Evolutionary conservation across 2,329 filamentous ascomycete species (phyloP), one percentile per base, ranked within the genome.

Genomic region (Fusarium sp.): DNA sequence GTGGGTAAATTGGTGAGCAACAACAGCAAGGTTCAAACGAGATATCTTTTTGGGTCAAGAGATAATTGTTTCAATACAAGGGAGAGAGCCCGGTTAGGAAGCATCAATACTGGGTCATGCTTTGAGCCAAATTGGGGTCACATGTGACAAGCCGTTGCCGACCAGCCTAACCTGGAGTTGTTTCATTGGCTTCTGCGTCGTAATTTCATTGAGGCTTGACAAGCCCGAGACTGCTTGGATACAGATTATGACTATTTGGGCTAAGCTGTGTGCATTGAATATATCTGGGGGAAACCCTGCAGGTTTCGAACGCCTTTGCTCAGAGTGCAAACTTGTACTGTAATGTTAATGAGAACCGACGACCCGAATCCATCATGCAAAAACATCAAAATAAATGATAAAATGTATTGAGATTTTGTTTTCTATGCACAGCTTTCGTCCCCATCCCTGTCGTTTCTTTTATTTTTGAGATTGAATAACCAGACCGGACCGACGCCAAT

Each of bases 401-500:
- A 37, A 41, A 45, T 11, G 19, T 39, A 53, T 30, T 41, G 52
- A 56, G 30, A 51, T 53, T 69, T 41, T 66, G 51, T 35, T 62
- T 66, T 70, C 66, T 69, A 63, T 67, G 46, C 56, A 63, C 33
- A 44, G 37, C 46, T 51, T 48, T 39, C 35, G 58, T 52, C 20
- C 27, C 51, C 37, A 37, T 23, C 14, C 39, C 45, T 43, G 19
- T 41, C 63, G 47, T 56, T 44, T 58, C 33, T 69, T 56, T 56
- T 49, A 56, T 62, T 68, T 62, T 32, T 52, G 41, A 39, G 53
- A 58, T 62, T 37, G 54, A 67, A 58, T 55, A 69, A 71, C 52
- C 47, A 68, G 55, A 69, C 68, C 65, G 43, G 33, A 71, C 62
- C 63, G 57, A 73, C 71, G 71, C 70, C 71, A 64, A 66, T 52